These are phyloP conservation scores for Sarocladium oryzae DNA, from an alignment of 2,329 filamentous ascomycete species.

Conservation along the genomic window DNA sequence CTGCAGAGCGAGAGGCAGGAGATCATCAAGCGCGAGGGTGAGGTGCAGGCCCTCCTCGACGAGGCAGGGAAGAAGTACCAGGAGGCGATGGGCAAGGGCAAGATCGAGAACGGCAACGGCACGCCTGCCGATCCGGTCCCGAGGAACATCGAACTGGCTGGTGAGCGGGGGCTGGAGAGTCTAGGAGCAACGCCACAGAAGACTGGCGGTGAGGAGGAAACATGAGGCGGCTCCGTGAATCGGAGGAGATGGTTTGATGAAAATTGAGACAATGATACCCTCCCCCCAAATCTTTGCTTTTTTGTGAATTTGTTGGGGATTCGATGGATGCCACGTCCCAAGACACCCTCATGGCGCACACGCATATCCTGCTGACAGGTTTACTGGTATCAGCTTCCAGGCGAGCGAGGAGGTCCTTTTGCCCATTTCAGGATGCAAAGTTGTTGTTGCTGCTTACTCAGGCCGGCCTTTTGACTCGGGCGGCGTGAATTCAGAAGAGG, in stretches of 20 bases:
- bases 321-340: no score
- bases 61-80: conserved; percentile 66
- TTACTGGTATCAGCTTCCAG: no score
- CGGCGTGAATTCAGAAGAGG: no score
- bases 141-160: conserved; percentile 17
- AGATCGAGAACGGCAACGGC: conserved; percentile 13
- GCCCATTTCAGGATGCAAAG: no score
- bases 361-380: no score
- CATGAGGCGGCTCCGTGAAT: conserved; percentile 10
- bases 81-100: conserved; percentile 31
- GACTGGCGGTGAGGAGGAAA: conserved; percentile 18
- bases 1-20: conserved; percentile 62
- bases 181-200: conserved; percentile 25
- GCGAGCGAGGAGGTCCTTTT: no score
- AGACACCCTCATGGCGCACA: neutral
- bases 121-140: conserved; percentile 12
- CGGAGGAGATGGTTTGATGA: neutral
- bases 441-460: no score
- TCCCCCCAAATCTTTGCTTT: neutral
- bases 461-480: no score
- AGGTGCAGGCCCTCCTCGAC: conserved; percentile 74
- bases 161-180: conserved; percentile 29
- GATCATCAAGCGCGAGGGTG: conserved; percentile 62
- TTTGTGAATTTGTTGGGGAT: neutral
- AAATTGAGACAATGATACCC: conserved; percentile 5